These are phyloP conservation scores for Morella rubra DNA, from an alignment of 306 rosid genomes.

Conservation along the genomic window DNA sequence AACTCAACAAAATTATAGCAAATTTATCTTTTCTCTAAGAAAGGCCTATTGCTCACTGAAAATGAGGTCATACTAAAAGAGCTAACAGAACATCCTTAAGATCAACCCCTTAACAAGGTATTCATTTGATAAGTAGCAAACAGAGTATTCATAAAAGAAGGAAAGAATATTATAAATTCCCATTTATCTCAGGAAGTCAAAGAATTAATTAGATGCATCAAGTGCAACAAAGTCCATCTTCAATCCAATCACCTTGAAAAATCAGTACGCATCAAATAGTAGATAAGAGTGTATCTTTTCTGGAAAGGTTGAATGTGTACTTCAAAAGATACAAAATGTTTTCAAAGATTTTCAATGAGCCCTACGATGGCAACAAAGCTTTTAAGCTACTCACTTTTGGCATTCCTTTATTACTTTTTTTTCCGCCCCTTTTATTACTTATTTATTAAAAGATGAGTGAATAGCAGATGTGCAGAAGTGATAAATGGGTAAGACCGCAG, in stretches of 20 bases:
- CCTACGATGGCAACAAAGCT: neutral
- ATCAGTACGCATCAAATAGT: neutral
- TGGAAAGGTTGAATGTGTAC: neutral
- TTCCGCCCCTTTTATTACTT: neutral
- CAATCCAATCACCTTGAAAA: neutral
- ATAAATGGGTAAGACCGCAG: neutral
- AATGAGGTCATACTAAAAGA: slow-evolving; percentile 11
- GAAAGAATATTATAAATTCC: neutral
- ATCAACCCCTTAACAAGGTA: neutral
- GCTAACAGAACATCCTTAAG: neutral
- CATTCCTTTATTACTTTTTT: neutral
- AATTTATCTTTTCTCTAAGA: slow-evolving; percentile 13
- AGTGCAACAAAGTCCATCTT: slow-evolving; percentile 3
- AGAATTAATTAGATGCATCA: neutral
- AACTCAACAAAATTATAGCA: slow-evolving; percentile 24
- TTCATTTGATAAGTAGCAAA: neutral
- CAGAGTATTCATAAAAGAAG: neutral
- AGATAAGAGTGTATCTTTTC: neutral
- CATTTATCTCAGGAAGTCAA: neutral
- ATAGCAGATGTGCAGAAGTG: neutral
- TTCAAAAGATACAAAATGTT: neutral
- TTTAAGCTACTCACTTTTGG: neutral
- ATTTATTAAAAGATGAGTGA: neutral
- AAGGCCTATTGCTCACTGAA: slow-evolving; percentile 10
- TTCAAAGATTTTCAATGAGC: neutral